Conservation (phyloP, 306 rosid species). For the Begonia loranthoides region DNA sequence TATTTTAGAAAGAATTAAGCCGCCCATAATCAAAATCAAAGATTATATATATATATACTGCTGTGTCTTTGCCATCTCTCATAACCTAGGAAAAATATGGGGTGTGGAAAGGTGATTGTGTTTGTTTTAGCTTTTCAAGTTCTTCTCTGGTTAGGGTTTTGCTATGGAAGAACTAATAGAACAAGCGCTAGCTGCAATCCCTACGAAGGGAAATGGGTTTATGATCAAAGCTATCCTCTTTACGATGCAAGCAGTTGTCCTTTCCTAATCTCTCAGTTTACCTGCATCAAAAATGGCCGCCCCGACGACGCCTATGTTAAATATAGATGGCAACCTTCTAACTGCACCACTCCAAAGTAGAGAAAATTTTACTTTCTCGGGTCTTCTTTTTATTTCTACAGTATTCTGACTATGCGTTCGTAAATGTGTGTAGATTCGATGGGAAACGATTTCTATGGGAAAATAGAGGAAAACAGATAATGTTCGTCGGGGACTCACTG, state of each 20-base stretch:
- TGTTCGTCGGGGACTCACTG: slow-evolving; percentile 73
- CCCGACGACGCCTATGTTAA: slow-evolving; percentile 12
- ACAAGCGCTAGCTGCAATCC: background rate
- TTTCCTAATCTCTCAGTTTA: slow-evolving; percentile 11
- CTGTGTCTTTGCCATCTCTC: no score
- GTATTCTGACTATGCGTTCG: background rate
- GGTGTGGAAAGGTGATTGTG: no score
- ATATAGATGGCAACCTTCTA: slow-evolving; percentile 12
- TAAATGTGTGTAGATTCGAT: slow-evolving; percentile 25
- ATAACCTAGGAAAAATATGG: no score
- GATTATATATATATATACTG: no score
- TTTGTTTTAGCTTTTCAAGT: no score
- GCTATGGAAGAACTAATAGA: no score
- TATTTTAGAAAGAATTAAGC: no score
- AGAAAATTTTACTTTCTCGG: background rate
- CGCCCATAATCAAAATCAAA: no score
- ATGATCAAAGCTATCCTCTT: slow-evolving; percentile 10
- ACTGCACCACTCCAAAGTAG: slow-evolving; percentile 10
- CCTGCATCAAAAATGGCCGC: slow-evolving; percentile 11
- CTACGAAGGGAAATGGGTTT: slow-evolving; percentile 10
- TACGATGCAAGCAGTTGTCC: slow-evolving; percentile 11
- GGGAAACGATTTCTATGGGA: slow-evolving; percentile 29
- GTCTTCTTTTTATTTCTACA: background rate
- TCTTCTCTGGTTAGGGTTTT: no score
- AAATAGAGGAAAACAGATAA: slow-evolving; percentile 46